These are phyloP conservation scores for Hyphodiscus sp. DNA, from an alignment of 2,329 filamentous ascomycete species.

Conservation along the genomic window DNA sequence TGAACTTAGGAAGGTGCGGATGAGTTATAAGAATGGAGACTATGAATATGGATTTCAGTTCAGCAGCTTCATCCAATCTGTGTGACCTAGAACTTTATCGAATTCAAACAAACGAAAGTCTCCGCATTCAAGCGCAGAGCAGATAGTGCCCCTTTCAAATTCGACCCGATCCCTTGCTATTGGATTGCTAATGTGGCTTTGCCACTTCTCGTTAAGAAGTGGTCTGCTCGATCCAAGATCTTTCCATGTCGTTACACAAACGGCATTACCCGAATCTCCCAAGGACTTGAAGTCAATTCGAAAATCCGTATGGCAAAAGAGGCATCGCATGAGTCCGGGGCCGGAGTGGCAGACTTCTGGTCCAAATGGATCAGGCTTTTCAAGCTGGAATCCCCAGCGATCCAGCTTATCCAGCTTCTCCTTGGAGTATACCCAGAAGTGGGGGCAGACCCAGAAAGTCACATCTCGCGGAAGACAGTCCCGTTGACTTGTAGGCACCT, in stretches of 20 bases:
- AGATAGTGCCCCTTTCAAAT: background rate
- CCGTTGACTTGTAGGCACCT: conserved; percentile 5
- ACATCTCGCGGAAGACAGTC: conserved; percentile 2
- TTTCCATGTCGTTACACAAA: conserved; percentile 11
- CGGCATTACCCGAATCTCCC: conserved; percentile 1
- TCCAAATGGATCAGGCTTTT: no score
- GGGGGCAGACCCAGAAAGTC: conserved; percentile 5
- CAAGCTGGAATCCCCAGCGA: no score
- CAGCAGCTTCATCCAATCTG: background rate
- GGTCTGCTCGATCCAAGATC: conserved; percentile 7
- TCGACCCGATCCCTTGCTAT: background rate
- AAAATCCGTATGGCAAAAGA: conserved; percentile 7
- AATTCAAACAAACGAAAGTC: background rate
- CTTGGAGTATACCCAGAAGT: conserved; percentile 5
- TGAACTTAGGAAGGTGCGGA: background rate
- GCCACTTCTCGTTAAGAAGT: conserved; percentile 1
- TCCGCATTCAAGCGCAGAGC: background rate
- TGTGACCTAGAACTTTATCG: background rate
- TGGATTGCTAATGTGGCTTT: background rate
- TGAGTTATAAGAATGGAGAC: background rate
- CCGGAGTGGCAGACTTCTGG: no score
- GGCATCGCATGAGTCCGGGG: conserved; percentile 3
- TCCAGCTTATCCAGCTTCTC: background rate
- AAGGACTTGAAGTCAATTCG: conserved; percentile 5
- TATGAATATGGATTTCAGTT: no score